These are phyloP conservation scores for Ceratorhiza oryzae-sativae DNA, from an alignment of 1,284 basidiomycete genomes.

Conservation along the genomic window DNA sequence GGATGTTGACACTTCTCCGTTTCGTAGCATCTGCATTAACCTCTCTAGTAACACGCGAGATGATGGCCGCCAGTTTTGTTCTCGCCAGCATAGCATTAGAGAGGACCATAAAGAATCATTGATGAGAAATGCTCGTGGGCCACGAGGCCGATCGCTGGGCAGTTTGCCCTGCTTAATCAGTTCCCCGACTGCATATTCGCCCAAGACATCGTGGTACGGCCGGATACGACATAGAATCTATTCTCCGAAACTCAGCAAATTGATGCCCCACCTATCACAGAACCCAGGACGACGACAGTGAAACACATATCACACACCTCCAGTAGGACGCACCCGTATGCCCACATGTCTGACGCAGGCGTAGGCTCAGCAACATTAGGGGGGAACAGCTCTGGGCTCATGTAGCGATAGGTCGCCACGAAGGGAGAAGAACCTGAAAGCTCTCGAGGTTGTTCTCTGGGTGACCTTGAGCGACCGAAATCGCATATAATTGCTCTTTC, in stretches of 20 bases:
- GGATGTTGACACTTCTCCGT: conserved; percentile 12
- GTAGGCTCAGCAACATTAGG: neutral
- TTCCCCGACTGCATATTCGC: neutral
- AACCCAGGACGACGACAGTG: no score
- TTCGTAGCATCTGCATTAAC: conserved; percentile 18
- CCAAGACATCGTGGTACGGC: conserved; percentile 12
- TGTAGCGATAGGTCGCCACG: conserved; percentile 21
- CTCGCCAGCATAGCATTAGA: conserved; percentile 18
- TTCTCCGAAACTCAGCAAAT: neutral
- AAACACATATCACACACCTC: conserved; percentile 1
- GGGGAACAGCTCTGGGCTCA: conserved; percentile 32
- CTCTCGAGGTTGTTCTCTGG: neutral
- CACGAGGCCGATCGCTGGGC: conserved; percentile 30
- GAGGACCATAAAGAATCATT: conserved; percentile 24
- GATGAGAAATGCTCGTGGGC: conserved; percentile 7
- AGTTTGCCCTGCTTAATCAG: conserved; percentile 16
- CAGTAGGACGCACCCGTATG: conserved; percentile 27
- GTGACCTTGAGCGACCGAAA: conserved; percentile 22
- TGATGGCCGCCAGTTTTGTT: conserved; percentile 29
- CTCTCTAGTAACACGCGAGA: conserved; percentile 15
- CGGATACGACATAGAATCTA: conserved; percentile 33
- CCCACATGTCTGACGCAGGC: conserved; percentile 36
- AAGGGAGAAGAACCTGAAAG: conserved; percentile 19
- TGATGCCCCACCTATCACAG: no score
- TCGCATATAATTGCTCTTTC: conserved; percentile 34